Evolutionary conservation across 306 rosid species (phyloP), one percentile per base, ranked within the genome.

Genomic region (Gastrolobium villosum): DNA sequence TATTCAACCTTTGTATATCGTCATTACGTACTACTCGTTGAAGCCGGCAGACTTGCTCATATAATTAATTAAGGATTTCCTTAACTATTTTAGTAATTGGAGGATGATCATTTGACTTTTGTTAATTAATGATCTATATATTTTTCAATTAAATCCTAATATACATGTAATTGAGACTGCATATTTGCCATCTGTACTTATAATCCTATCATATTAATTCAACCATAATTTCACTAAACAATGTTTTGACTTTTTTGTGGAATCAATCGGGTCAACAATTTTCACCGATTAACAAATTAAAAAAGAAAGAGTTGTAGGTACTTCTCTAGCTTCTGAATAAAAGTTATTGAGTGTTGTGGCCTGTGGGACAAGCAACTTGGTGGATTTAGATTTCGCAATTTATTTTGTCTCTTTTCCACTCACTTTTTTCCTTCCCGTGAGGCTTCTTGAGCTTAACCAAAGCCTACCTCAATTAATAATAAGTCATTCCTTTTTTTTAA

Each of bases 41-140:
- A 50, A 71, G 46, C 57, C 39, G 62, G 62, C 65, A 55, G 48
- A 54, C 36, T 70, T 60, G 44, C 35, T 70, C 63, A 56, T 36
- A 15, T 48, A 50, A 39, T 11, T 30, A 15, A n/a, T 79, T 5
- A 36, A 64, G 61, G 31, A 41, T 36, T 75, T 78, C 61, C 82
- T 60, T 6, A 35, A 57, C 39, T 59, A 39, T 59, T 61, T 63
- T 62, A 65, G 34, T 20, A 50, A 26, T 69, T 75, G 10, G 56
- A 54, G 60, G 70, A 35, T 60, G 66, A 36, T n/a, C n/a, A n/a
- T 75, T 74, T 86, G 84, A 84, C 85, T 81, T 84, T 72, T 65
- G 43, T 30, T 10, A 56, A 30, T 49, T 31, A n/a, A 37, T 10
- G 43, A 13, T 28, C 64, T 59, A 11, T 65, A 39, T 41, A 59